phyloP scores from a whole-genome alignment of 2,329 filamentous ascomycete genomes.

The Colletotrichum simmondsii region DNA sequence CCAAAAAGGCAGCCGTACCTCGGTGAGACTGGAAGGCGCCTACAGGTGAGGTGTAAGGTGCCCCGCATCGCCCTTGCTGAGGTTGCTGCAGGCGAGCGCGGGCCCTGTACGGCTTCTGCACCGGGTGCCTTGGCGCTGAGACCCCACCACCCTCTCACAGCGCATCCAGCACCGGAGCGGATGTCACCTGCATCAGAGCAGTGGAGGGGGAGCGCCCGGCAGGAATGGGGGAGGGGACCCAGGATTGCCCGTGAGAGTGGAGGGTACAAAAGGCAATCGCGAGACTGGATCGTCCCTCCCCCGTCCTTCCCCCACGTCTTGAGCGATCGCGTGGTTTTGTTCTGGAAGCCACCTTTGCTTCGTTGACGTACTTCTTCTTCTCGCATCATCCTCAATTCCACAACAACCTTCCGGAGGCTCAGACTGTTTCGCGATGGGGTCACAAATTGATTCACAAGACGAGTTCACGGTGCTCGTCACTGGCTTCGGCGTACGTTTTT shows the following conservation, averaged over 20 bases:
- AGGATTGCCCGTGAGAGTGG: neutral
- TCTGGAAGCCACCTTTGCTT: neutral
- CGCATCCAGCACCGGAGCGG: neutral
- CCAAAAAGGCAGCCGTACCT: neutral
- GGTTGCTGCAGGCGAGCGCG: neutral
- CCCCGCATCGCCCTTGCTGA: neutral
- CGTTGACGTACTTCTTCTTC: neutral
- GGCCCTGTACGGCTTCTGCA: neutral
- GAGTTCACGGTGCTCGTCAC: constrained; percentile 70
- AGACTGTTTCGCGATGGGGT: constrained; percentile 44
- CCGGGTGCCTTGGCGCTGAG: neutral
- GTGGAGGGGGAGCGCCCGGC: neutral
- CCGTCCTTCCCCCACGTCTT: neutral
- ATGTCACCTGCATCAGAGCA: neutral
- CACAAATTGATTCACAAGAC: constrained; percentile 49
- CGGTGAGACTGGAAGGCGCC: neutral
- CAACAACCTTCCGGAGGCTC: neutral
- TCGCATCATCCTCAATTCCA: neutral
- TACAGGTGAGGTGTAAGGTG: neutral
- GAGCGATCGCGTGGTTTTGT: neutral
- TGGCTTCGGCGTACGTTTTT: constrained; percentile 67
- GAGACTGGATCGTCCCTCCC: neutral
- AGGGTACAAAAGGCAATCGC: neutral
- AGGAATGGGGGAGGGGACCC: neutral
- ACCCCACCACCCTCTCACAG: neutral